Conservation (phyloP, 169 alveolate species). For the Perkinsus olseni region DNA sequence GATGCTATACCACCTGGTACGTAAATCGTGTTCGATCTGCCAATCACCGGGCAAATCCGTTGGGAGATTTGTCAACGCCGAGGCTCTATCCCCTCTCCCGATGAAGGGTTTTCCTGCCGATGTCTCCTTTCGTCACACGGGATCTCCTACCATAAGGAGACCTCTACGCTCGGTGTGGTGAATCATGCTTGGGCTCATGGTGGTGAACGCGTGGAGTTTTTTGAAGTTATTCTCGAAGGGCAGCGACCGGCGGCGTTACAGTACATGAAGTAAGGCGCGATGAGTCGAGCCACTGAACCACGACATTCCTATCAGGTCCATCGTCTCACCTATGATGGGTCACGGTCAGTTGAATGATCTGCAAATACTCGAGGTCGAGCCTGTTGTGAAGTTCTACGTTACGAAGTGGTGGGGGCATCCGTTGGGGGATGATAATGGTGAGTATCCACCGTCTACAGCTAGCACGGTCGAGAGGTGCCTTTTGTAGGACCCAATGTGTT, state of each 20-base stretch:
- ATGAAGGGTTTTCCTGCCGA: too few species aligned
- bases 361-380: background rate
- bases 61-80: too few species aligned
- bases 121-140: too few species aligned
- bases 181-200: background rate
- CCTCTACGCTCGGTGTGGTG: background rate
- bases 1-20: background rate
- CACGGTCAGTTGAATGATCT: background rate
- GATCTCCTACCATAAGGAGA: background rate
- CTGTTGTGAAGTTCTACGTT: background rate
- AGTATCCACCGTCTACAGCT: background rate
- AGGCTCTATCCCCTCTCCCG: too few species aligned
- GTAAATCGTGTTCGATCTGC: too few species aligned
- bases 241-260: background rate
- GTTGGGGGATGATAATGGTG: background rate
- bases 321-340: background rate
- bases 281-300: background rate
- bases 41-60: too few species aligned
- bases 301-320: background rate
- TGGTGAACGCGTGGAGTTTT: background rate
- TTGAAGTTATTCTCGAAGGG: background rate
- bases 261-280: background rate
- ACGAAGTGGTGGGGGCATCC: background rate
- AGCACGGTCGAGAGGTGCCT: background rate
- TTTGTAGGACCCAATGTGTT: background rate